Percentiles rank a stretch among this genome's conserved stretches.
Evolutionary conservation across 139 green algal species (phyloP).

Genomic region (Ettlia oleoabundans): DNA sequence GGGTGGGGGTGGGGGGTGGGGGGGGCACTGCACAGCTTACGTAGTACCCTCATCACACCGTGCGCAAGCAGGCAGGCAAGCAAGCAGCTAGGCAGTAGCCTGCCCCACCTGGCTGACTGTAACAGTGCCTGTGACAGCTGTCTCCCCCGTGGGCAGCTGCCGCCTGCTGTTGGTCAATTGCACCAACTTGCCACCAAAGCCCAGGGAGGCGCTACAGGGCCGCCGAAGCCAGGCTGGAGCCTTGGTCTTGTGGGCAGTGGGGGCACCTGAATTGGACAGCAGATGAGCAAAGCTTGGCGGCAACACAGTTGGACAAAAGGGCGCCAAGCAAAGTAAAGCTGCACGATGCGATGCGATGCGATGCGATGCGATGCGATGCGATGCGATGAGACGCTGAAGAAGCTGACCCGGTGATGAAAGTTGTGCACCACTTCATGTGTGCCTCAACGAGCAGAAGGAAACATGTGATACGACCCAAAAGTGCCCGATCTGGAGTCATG

Average conservation of each 20-base stretch:
- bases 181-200: constrained; percentile 86
- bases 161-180: constrained; percentile 65
- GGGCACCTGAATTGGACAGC: neutral
- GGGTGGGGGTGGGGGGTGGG: no score
- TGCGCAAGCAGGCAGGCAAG: neutral
- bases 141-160: constrained; percentile 45
- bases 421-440: no score
- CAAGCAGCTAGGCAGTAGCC: neutral
- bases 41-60: no score
- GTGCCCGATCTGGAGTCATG: neutral
- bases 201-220: constrained; percentile 81
- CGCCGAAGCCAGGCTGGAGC: constrained; percentile 90
- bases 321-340: neutral
- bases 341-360: neutral
- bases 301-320: neutral
- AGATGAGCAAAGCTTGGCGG: neutral
- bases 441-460: no score
- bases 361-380: neutral
- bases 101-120: constrained; percentile 39
- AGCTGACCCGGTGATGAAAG: no score
- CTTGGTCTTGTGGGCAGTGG: constrained; percentile 30
- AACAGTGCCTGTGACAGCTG: constrained; percentile 36
- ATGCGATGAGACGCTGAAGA: neutral
- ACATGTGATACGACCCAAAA: neutral
- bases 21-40: no score